Evolutionary conservation across 805 yeast genomes (phyloP), one percentile per base, ranked within the genome.

Genomic region (Kazachstania kunashirensis): DNA sequence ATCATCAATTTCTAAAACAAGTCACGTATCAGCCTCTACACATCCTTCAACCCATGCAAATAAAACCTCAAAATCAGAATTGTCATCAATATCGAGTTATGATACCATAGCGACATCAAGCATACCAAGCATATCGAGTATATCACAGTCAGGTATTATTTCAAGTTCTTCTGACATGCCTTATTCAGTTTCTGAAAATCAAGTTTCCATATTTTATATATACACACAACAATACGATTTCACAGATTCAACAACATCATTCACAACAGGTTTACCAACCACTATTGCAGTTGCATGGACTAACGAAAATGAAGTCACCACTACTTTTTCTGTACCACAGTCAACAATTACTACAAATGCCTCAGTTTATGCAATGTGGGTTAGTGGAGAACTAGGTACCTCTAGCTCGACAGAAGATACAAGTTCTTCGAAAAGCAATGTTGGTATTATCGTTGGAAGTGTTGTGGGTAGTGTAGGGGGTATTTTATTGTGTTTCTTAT

Each of bases 401-500:
- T 25, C 42, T 15, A 15, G 11, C 7, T 20, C 24, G 2, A 12
- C 24, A 13, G 26, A 20, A 7, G 3, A 19, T 2, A 11, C 29
- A n/a, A 13, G 8, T 6, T 13, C 26, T 7, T 21, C 32, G 13
- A 34, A 11, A 6, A 23, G 11, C 5, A 15, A 38, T 24, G 38
- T 26, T n/a, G 50, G 50, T 15, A 48, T 50, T 16, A 50, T 55
- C 9, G 48, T 49, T 15, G 61, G 59, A 15, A 48, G 59, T 26
- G 56, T 55, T 0, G 53, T 56, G 4, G 59, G 61, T 10, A 46
- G 57, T 21, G 50, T 56, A 5, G 48, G 55, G n/a, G 61, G 59
- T 15, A 33, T 49, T 11, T n/a, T 46, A 6, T 13, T 47, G 12
- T 43, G 48, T 38, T 31, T 37, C 15, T n/a, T 48, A 7, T 14